These are phyloP conservation scores for Viola pubescens DNA, from an alignment of 441 rosid genomes.

Conservation along the genomic window DNA sequence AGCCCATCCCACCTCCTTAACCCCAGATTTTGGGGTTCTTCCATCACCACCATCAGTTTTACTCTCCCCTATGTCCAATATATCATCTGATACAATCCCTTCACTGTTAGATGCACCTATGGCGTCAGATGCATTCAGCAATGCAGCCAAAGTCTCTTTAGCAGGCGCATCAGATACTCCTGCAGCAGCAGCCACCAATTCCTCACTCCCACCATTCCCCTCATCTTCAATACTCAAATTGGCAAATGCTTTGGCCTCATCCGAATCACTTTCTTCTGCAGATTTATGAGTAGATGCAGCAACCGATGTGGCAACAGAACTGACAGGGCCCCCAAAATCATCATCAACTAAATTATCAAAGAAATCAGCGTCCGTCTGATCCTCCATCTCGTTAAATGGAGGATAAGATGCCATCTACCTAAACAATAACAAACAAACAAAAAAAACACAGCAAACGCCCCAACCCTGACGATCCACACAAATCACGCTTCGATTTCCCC, in stretches of 20 bases:
- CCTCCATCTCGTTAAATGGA: constrained; percentile 71
- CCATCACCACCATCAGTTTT: constrained; percentile 13
- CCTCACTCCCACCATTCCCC: constrained; percentile 7
- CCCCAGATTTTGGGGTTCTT: constrained; percentile 37
- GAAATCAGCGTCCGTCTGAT: constrained; percentile 96
- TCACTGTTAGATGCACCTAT: constrained; percentile 22
- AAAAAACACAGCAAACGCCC: constrained; percentile 5
- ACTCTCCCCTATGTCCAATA: constrained; percentile 13
- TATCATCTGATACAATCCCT: constrained; percentile 27
- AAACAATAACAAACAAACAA: not conserved
- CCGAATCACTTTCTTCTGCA: constrained; percentile 43
- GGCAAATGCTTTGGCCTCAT: constrained; percentile 50
- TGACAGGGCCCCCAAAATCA: constrained; percentile 38
- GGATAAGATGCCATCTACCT: constrained; percentile 59
- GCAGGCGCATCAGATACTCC: constrained; percentile 5
- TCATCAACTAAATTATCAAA: constrained; percentile 89
- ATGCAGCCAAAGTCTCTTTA: constrained; percentile 14
- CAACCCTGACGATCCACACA: constrained; percentile 26
- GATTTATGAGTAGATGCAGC: constrained; percentile 8
- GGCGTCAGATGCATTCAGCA: constrained; percentile 15
- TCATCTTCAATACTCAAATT: constrained; percentile 39
- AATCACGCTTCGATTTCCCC: constrained; percentile 15
- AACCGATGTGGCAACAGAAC: constrained; percentile 12
- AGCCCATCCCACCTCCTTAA: constrained; percentile 87
- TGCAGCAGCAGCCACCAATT: constrained; percentile 8